Base-by-base conservation (phyloP, 208 protist genomes). In the Naegleria fowleri region DNA sequence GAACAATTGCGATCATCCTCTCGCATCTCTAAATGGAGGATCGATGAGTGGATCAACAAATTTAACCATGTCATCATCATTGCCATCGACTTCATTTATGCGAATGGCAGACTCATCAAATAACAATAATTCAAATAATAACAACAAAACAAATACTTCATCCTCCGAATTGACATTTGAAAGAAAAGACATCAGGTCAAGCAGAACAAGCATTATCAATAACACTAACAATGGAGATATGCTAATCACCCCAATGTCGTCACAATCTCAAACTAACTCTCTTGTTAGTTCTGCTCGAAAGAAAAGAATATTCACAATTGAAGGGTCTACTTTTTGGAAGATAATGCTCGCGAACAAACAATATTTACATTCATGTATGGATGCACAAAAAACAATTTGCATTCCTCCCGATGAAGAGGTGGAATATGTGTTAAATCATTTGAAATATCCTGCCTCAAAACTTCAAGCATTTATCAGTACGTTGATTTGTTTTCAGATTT, bases 341-440 rank as follows among this genome's bases (percentile, higher is more conserved):
- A 67, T 67, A 4, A 22, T 67, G 19, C 22, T 29, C 2, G 55
- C 11, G 19, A 67, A 29, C 22, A 67, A 67, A 67, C 55, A 67
- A 67, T 67, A 67, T 67, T 29, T 67, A 29, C 55, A 67, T 29
- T 67, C 55, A 29, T 67, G 67, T 79, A 79, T 25, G n/a, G 67
- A 79, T 2, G 29, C 16, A 36, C 67, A 79, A 79, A 79, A 79
- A 33, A 79, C 29, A 36, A 79, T 79, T 36, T 79, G 67, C n/a
- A 79, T 79, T 79, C 67, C 67, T 79, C 67, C 67, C n/a, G 29
- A 79, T 79, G 67, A 79, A 36, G 67, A 79, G 36, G 13, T 79
- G 29, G n/a, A 79, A 36, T 79, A 36, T 79, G 67, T 36, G 5
- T 36, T 79, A 15, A 0, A 36, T 79, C 19, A 11, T 79, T 36